Conservation (phyloP, 257 asterid genomes). For the Cordia subcordata region DNA sequence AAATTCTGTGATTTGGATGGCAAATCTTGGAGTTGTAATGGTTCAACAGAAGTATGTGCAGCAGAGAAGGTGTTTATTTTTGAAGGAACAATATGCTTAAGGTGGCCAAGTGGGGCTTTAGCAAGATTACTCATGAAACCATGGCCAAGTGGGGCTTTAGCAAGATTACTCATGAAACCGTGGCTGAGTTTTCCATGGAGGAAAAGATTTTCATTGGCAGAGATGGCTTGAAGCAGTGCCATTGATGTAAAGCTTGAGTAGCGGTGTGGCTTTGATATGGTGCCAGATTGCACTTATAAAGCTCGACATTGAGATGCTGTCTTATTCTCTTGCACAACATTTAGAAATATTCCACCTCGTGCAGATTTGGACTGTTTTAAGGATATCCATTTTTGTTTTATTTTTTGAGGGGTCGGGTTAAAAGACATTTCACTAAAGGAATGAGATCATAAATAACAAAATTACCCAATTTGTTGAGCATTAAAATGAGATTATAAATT, state of each 20-base stretch:
- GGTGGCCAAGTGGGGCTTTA: conserved; percentile 1
- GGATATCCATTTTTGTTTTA: no score
- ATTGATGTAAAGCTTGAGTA: conserved; percentile 17
- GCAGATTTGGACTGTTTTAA: conserved; percentile 1
- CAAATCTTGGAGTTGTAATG: conserved; percentile 22
- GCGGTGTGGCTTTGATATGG: not conserved
- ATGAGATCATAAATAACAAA: no score
- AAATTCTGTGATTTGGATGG: conserved; percentile 5
- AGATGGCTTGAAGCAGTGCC: conserved; percentile 33
- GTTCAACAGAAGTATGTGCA: conserved; percentile 14
- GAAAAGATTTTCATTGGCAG: conserved; percentile 19
- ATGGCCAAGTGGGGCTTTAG: conserved; percentile 7
- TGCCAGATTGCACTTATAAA: conserved; percentile 1
- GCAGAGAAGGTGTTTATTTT: conserved; percentile 27
- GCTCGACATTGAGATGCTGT: conserved; percentile 23
- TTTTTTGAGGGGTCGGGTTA: no score
- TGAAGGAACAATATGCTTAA: conserved; percentile 11
- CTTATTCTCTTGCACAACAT: conserved; percentile 20
- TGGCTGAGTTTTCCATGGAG: conserved; percentile 13
- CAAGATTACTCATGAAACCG: not conserved
- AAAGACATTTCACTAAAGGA: no score
- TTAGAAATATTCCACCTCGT: not conserved
- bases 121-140: not conserved
- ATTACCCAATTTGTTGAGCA: no score
- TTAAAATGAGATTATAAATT: no score